Percentiles rank a stretch among this genome's conserved stretches.
Evolutionary conservation across 768 basidiomycete genomes (phyloP).

Genomic region (Phylloporus sp.): DNA sequence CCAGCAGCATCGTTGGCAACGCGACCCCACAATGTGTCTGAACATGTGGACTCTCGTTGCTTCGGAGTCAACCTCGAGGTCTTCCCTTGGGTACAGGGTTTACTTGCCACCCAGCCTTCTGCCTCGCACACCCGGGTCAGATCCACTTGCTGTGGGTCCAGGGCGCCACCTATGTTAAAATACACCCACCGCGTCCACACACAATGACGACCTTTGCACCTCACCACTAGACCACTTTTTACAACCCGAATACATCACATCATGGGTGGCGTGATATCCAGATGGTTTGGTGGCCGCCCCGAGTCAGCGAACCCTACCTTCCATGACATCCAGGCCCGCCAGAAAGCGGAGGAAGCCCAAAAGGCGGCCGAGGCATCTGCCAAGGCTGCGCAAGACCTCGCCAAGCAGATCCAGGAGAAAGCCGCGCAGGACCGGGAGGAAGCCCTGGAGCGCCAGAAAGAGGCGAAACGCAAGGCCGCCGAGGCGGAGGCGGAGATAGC

Average conservation of each 20-base stretch:
- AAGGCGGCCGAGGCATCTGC: conserved; percentile 5
- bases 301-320: conserved; percentile 9
- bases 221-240: background rate
- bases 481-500: conserved; percentile 2
- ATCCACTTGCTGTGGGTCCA: too few relatives aligned
- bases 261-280: conserved; percentile 12
- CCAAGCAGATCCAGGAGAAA: background rate
- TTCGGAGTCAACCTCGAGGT: background rate
- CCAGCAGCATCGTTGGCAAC: background rate
- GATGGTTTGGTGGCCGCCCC: conserved; percentile 6
- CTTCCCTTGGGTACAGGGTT: background rate
- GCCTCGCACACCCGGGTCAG: too few relatives aligned
- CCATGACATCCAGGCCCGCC: conserved; percentile 9
- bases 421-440: conserved; percentile 10
- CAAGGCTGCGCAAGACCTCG: conserved; percentile 1
- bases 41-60: background rate
- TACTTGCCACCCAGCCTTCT: too few relatives aligned
- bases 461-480: too few relatives aligned
- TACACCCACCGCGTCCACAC: background rate
- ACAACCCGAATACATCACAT: background rate
- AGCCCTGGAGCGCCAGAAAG: conserved; percentile 5
- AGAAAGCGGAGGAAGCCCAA: conserved; percentile 8
- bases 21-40: background rate
- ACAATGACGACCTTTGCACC: background rate
- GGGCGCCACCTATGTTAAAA: background rate